Evolutionary conservation across 2,329 filamentous ascomycete genomes (phyloP), one percentile per base, ranked within the genome.

Genomic region (Rugonectria rugulosa): DNA sequence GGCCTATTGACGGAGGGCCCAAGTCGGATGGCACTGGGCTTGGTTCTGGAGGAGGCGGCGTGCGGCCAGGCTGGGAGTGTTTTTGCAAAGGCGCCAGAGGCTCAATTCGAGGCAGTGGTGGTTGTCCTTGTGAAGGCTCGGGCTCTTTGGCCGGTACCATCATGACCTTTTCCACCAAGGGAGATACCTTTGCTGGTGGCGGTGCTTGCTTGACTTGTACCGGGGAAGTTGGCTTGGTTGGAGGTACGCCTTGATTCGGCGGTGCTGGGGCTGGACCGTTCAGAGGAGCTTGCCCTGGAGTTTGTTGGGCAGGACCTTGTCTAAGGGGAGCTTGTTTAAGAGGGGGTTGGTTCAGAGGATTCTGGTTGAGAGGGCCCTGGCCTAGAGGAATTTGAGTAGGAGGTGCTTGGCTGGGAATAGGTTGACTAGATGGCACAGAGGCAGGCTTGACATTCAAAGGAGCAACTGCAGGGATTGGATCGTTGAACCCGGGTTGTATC

Each of bases 21-120:
- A 42, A 8, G 14, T 67, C 64, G 8, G 53, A 56, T 4, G 56
- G 48, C 2, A 56, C 48, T 23, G 64, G 64, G 14, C 59, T 67
- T 4, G 43, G 53, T 21, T 63, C 54, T 17, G 43, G 51, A 3
- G 45, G 53, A 14, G 51, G 36, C 15, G 57, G 55, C 5, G 52
- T 52, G 0, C 36, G 19, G 17, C 38, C 41, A 17, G 27, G 37
- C 6, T 23, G 40, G 6, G 31, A 6, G 2, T 21, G 15, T 17
- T 29, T 42, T 14, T 52, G 15, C 11, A 5, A 24, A 12, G 41
- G n/a, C 3, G 24, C 36, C 4, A 36, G 23, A 19, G 40, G 34
- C 11, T 38, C 32, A 32, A 29, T 21, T 8, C 3, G 34, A 17
- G 19, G 17, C 17, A 14, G 9, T 32, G 14, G 12, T 37, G 21